Percentiles rank a stretch among this genome's conserved stretches.
Conservation (phyloP, 257 asterid genomes). For the Scutellaria galericulata region DNA sequence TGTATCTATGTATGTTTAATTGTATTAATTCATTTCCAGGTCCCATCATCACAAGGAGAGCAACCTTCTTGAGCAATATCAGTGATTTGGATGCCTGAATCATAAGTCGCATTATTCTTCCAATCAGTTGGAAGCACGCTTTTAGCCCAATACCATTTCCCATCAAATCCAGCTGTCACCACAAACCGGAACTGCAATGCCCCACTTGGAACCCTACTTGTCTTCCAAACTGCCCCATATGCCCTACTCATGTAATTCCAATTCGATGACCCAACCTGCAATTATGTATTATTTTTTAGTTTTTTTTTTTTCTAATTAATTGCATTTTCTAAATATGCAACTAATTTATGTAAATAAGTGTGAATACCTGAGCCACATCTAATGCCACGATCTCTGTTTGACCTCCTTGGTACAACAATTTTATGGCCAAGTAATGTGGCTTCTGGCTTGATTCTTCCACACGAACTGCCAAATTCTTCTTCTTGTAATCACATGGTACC, state of each 20-base stretch:
- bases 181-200: constrained; percentile 68
- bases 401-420: constrained; percentile 76
- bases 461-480: constrained; percentile 58
- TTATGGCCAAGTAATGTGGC: constrained; percentile 61
- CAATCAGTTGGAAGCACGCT: constrained; percentile 68
- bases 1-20: not conserved
- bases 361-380: constrained; percentile 67
- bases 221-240: constrained; percentile 82
- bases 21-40: constrained; percentile 40
- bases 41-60: constrained; percentile 56
- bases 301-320: no score
- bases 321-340: not conserved
- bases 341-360: not conserved
- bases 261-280: constrained; percentile 57
- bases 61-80: constrained; percentile 82
- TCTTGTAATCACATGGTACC: constrained; percentile 66
- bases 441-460: constrained; percentile 86
- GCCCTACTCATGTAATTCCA: constrained; percentile 71
- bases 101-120: constrained; percentile 56
- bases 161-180: constrained; percentile 80
- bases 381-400: constrained; percentile 70
- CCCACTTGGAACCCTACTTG: constrained; percentile 76
- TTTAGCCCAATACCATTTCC: constrained; percentile 74
- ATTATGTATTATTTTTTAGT: no score
- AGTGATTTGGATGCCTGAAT: constrained; percentile 68